A percentile compares a stretch with the other conserved stretches of the same genome.
Evolutionary conservation across 805 yeast species (phyloP).

Genomic region (Scheffersomyces coipomensis): DNA sequence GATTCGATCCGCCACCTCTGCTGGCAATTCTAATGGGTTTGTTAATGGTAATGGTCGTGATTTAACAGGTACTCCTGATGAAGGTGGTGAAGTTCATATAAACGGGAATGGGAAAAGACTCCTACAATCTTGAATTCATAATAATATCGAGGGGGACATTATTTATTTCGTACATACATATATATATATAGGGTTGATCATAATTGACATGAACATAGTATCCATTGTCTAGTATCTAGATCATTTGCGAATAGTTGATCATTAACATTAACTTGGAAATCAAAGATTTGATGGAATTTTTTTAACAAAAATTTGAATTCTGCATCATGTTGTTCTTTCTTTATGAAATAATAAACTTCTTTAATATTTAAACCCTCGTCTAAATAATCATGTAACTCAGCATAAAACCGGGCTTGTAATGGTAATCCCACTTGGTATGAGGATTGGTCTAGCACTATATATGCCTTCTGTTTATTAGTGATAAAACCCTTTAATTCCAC

Average conservation of each 20-base stretch:
- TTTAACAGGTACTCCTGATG: background rate
- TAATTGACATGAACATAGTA: background rate
- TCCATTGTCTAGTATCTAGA: background rate
- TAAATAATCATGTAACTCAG: background rate
- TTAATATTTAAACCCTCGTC: background rate
- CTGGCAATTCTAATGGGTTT: slow-evolving; percentile 3
- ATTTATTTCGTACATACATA: background rate
- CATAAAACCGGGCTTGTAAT: too few species aligned
- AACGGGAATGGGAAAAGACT: slow-evolving; percentile 38
- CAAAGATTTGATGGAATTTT: background rate
- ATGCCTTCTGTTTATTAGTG: background rate
- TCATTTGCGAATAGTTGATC: background rate
- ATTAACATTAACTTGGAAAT: background rate
- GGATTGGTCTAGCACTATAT: too few species aligned
- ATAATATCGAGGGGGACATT: slow-evolving; percentile 1
- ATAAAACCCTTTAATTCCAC: background rate
- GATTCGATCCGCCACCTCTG: slow-evolving; percentile 13
- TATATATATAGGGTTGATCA: background rate
- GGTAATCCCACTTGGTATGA: too few species aligned
- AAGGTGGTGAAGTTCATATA: slow-evolving; percentile 7
- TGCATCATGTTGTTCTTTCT: background rate
- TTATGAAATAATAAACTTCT: background rate
- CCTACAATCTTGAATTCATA: slow-evolving; percentile 6
- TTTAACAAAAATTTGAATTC: background rate
- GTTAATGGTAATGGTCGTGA: slow-evolving; percentile 1